Percentiles rank a stretch among this genome's conserved stretches.
phyloP scores from a whole-genome alignment of 1,139 yeast species.

The Pichia sp. region DNA sequence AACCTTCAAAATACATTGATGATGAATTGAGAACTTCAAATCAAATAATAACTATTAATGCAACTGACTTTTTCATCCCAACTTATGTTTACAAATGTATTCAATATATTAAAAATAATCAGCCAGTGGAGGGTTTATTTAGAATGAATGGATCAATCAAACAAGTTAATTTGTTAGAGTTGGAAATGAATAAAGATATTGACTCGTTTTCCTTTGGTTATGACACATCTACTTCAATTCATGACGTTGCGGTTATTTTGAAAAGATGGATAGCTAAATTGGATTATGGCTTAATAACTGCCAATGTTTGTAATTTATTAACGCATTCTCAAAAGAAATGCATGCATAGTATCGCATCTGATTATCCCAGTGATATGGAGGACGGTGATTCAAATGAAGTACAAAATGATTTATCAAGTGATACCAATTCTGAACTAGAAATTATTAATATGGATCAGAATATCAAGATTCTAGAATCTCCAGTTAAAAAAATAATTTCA shows the following conservation, averaged over 20 bases:
- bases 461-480: neutral
- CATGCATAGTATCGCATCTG: neutral
- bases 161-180: slow-evolving; percentile 27
- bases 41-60: slow-evolving; percentile 1
- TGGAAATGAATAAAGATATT: slow-evolving; percentile 6
- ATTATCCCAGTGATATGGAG: slow-evolving; percentile 11
- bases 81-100: slow-evolving; percentile 28
- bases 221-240: slow-evolving; percentile 17
- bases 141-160: slow-evolving; percentile 30
- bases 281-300: slow-evolving; percentile 25
- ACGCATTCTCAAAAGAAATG: slow-evolving; percentile 1
- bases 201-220: slow-evolving; percentile 20
- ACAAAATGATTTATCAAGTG: neutral
- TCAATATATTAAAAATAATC: slow-evolving; percentile 19
- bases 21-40: slow-evolving; percentile 19
- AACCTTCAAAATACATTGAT: slow-evolving; percentile 8
- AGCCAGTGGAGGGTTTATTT: slow-evolving; percentile 29
- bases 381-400: neutral
- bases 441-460: slow-evolving; percentile 8
- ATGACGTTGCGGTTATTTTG: slow-evolving; percentile 32
- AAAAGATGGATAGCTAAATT: slow-evolving; percentile 31
- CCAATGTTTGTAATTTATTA: slow-evolving; percentile 15
- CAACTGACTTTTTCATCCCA: slow-evolving; percentile 21
- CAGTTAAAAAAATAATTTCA: neutral
- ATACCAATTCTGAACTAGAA: neutral